Conservation (phyloP, 2,329 filamentous ascomycete genomes). For the Colletotrichum horii region DNA sequence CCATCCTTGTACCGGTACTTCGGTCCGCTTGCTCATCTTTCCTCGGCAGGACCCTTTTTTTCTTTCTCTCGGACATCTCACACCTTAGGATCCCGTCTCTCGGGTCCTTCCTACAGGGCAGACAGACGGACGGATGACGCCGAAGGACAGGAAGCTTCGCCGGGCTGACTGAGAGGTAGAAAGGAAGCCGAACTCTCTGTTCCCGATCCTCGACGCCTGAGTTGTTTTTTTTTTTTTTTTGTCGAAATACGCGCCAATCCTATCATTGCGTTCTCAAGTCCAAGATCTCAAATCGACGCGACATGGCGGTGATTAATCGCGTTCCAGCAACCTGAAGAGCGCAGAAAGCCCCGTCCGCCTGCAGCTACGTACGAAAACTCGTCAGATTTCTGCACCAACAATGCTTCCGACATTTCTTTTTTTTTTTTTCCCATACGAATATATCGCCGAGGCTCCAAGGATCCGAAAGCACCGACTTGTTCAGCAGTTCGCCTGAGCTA, state of each 20-base stretch:
- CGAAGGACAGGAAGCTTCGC: neutral
- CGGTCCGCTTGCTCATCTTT: neutral
- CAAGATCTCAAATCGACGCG: neutral
- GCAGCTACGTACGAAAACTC: neutral
- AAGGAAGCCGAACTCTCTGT: neutral
- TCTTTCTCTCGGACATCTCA: neutral
- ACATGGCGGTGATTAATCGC: neutral
- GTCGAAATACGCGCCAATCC: neutral
- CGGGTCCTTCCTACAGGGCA: neutral
- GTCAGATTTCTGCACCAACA: neutral
- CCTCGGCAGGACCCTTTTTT: neutral
- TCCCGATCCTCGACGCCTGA: neutral
- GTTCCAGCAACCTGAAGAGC: neutral
- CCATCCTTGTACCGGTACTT: constrained; percentile 9
- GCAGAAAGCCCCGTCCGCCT: neutral
- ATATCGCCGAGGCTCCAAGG: neutral
- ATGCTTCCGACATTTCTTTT: neutral
- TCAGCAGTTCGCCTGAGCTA: neutral
- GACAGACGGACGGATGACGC: neutral
- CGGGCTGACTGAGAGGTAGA: neutral
- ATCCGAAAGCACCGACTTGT: neutral
- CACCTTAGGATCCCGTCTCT: neutral
- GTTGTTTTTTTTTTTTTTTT: neutral
- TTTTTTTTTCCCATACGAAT: neutral
- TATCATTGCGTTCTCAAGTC: neutral